A percentile compares a stretch with the other conserved stretches of the same genome.
Evolutionary conservation across 2,329 filamentous ascomycete species (phyloP).

Genomic region (Lachnellula cervina): DNA sequence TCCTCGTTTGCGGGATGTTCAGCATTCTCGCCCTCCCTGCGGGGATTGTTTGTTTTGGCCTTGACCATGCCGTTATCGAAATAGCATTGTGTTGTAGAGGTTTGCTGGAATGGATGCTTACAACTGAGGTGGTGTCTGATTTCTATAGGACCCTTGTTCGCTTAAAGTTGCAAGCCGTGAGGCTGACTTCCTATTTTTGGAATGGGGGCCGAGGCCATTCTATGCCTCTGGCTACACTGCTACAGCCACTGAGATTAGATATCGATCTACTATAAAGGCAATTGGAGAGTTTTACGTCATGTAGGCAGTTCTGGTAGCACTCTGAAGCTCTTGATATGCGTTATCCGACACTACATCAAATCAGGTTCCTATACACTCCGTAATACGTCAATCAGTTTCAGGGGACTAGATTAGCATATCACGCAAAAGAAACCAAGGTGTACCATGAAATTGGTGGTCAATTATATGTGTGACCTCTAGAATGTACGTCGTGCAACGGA

Average conservation of each 20-base stretch:
- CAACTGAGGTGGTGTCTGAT: slow-evolving; percentile 1
- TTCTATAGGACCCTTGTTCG: slow-evolving; percentile 11
- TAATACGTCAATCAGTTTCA: no score
- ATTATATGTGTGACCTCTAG: slow-evolving; percentile 5
- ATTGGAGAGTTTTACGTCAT: no score
- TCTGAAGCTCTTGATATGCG: no score
- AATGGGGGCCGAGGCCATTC: neutral
- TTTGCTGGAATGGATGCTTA: slow-evolving; percentile 3
- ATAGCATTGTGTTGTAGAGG: slow-evolving; percentile 33
- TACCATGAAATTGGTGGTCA: slow-evolving; percentile 1
- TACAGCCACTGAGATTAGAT: no score
- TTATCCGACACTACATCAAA: no score
- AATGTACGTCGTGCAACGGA: slow-evolving; percentile 1
- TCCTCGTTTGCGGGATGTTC: slow-evolving; percentile 31
- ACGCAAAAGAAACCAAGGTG: neutral
- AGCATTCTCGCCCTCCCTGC: slow-evolving; percentile 23
- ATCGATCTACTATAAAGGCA: no score
- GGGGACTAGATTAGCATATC: neutral
- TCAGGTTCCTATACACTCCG: no score
- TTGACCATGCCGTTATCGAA: slow-evolving; percentile 40
- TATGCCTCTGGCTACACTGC: neutral
- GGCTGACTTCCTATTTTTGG: slow-evolving; percentile 1
- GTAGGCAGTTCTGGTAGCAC: no score
- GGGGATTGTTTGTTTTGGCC: slow-evolving; percentile 34
- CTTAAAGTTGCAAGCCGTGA: slow-evolving; percentile 11